These are phyloP conservation scores for Coemansia biformis DNA, from an alignment of 192 early-diverging fungal genomes.

Conservation along the genomic window DNA sequence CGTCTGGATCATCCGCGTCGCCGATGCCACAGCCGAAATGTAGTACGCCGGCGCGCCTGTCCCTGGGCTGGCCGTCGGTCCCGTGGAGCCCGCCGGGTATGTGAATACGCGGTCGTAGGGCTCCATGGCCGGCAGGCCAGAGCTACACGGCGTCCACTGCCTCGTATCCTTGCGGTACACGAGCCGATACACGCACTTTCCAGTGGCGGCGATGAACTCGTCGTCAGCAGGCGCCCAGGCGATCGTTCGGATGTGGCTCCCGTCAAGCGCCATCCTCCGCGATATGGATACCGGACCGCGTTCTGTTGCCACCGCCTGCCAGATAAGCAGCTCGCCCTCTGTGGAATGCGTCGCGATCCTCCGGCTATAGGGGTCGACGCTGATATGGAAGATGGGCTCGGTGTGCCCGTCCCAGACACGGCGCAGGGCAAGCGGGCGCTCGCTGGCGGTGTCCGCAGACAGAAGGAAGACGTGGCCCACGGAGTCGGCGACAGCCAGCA, in stretches of 20 bases:
- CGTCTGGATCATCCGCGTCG: constrained; percentile 25
- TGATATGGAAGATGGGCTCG: constrained; percentile 45
- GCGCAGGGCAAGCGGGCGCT: constrained; percentile 5
- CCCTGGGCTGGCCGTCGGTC: not conserved
- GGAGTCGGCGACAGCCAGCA: constrained; percentile 18
- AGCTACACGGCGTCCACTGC: constrained; percentile 35
- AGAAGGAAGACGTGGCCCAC: constrained; percentile 40
- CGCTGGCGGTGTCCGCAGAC: not conserved
- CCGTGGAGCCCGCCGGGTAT: constrained; percentile 11
- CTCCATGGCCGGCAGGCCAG: constrained; percentile 16
- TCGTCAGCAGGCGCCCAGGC: constrained; percentile 45
- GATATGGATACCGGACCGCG: constrained; percentile 13
- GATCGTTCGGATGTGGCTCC: constrained; percentile 39
- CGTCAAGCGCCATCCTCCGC: constrained; percentile 37
- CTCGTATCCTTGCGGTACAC: constrained; percentile 10
- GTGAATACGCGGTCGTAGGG: constrained; percentile 47
- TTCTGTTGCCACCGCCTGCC: constrained; percentile 18
- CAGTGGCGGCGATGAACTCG: constrained; percentile 47
- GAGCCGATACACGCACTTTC: constrained; percentile 31
- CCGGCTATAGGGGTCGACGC: constrained; percentile 47
- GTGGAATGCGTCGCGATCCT: constrained; percentile 39
- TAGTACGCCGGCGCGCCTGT: constrained; percentile 20
- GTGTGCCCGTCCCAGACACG: constrained; percentile 48
- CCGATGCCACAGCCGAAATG: constrained; percentile 29
- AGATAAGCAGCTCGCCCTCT: constrained; percentile 48